These are phyloP conservation scores for Strigomonas galati DNA, from an alignment of 208 protist genomes.

Conservation along the genomic window DNA sequence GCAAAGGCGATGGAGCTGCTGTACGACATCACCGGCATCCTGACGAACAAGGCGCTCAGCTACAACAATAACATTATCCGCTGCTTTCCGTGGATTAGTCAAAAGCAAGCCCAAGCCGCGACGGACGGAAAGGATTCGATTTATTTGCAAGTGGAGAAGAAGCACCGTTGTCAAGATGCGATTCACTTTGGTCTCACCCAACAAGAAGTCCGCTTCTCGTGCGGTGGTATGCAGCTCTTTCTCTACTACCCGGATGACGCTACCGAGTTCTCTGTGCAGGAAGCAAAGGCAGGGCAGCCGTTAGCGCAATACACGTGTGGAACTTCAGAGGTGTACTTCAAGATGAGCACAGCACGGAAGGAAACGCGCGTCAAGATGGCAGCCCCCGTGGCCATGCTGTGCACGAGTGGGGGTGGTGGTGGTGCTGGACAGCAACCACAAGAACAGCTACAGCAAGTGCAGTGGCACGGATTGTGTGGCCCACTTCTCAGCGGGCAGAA, in stretches of 20 bases:
- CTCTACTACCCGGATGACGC: conserved; percentile 10
- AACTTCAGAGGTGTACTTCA: background rate
- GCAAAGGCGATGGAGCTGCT: conserved; percentile 27
- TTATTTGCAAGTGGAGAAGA: background rate
- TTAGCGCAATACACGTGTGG: background rate
- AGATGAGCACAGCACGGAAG: background rate
- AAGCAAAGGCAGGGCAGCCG: background rate
- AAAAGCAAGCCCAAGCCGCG: background rate
- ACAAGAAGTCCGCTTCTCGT: too few relatives aligned
- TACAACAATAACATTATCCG: conserved; percentile 11
- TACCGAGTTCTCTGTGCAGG: background rate
- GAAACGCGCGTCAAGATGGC: background rate
- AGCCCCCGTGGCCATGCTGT: background rate
- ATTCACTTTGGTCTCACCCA: too few relatives aligned
- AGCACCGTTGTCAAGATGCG: too few relatives aligned
- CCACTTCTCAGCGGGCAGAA: background rate
- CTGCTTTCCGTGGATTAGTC: conserved; percentile 22
- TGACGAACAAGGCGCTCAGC: conserved; percentile 28
- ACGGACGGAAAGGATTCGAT: background rate
- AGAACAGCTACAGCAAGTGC: background rate
- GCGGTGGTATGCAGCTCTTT: background rate
- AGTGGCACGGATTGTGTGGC: background rate
- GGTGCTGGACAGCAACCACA: too few relatives aligned
- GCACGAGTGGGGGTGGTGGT: too few relatives aligned
- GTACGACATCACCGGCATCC: conserved; percentile 37